These are phyloP conservation scores for Cyclotella atomus DNA, from an alignment of 108 stramenopile species.

Conservation along the genomic window DNA sequence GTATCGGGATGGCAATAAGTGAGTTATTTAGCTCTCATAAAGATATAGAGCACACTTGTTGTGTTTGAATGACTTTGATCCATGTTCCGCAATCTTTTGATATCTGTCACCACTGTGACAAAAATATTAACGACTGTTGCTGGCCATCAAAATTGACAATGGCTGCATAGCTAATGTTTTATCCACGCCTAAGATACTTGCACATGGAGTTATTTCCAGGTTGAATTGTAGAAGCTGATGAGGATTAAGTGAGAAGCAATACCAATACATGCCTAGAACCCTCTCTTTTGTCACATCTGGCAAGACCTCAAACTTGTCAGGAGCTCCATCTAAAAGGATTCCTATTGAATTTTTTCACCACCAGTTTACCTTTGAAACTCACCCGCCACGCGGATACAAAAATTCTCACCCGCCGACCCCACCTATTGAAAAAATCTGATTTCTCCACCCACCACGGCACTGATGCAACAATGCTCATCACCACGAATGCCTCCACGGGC, in stretches of 20 bases:
- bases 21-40: conserved; percentile 26
- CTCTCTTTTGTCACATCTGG: not conserved
- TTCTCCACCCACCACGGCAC: too few relatives aligned
- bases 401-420: too few relatives aligned
- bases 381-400: too few relatives aligned
- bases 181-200: not conserved
- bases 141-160: conserved; percentile 13
- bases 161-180: conserved; percentile 8
- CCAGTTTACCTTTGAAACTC: too few relatives aligned
- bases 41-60: conserved; percentile 32
- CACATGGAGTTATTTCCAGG: not conserved
- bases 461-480: too few relatives aligned
- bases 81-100: not conserved
- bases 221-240: not conserved
- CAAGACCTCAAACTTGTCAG: not conserved
- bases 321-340: conserved; percentile 1
- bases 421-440: too few relatives aligned
- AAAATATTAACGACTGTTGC: conserved; percentile 28
- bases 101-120: conserved; percentile 4
- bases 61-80: not conserved
- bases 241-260: conserved; percentile 6
- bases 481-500: too few relatives aligned
- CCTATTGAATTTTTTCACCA: too few relatives aligned
- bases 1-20: conserved; percentile 46
- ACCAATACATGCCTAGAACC: conserved; percentile 34